Percentiles rank a stretch among this genome's conserved stretches.
Evolutionary conservation across 2,329 filamentous ascomycete species (phyloP).

Genomic region (Cladosporium sp.): DNA sequence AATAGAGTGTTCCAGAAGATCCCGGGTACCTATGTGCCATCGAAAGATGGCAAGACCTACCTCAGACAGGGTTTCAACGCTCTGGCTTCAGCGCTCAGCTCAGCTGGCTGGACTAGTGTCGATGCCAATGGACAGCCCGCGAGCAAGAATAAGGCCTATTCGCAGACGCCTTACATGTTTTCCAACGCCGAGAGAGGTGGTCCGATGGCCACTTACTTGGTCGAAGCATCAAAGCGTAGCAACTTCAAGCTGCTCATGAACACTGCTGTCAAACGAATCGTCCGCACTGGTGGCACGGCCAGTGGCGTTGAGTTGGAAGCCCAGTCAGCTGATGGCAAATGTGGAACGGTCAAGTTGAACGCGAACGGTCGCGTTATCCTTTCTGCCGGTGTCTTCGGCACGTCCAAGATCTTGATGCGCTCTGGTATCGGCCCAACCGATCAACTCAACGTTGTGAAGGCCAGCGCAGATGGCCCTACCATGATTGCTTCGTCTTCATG

Average conservation of each 20-base stretch:
- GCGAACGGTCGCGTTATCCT: constrained; percentile 59
- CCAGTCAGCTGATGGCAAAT: constrained; percentile 49
- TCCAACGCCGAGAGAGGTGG: constrained; percentile 62
- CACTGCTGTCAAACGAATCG: constrained; percentile 60
- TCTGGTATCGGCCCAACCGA: constrained; percentile 63
- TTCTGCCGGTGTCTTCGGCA: constrained; percentile 64
- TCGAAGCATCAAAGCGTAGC: constrained; percentile 52
- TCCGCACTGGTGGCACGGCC: constrained; percentile 58
- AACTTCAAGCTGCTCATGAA: constrained; percentile 67
- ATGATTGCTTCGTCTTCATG: constrained; percentile 43
- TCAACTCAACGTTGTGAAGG: constrained; percentile 45
- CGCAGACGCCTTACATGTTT: constrained; percentile 65
- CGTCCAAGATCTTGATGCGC: constrained; percentile 63
- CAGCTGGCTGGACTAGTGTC: constrained; percentile 60
- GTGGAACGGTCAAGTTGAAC: constrained; percentile 58
- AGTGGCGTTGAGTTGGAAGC: constrained; percentile 66
- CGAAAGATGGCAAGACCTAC: constrained; percentile 60
- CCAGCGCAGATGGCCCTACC: constrained; percentile 40
- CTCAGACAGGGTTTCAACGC: constrained; percentile 62
- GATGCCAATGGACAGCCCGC: constrained; percentile 56
- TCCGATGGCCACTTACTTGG: constrained; percentile 67
- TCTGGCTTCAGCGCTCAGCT: constrained; percentile 52
- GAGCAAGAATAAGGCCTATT: constrained; percentile 62
- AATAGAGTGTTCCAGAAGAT: constrained; percentile 63
- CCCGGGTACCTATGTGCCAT: constrained; percentile 63